phyloP scores from a whole-genome alignment of 2,329 filamentous ascomycete genomes.

The Coleophoma crateriformis region DNA sequence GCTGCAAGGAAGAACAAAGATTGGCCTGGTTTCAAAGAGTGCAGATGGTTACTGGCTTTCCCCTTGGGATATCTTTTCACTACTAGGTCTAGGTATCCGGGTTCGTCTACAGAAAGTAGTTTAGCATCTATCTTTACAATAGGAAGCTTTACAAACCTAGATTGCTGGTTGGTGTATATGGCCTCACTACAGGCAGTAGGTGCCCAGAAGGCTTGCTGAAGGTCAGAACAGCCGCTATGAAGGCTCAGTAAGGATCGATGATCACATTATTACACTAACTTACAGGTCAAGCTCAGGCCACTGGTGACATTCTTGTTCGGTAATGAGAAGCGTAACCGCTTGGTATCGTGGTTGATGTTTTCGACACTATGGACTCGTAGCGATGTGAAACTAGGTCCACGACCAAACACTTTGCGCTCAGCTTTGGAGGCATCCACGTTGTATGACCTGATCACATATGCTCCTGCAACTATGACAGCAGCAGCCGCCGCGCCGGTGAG shows the following conservation, averaged over 20 bases:
- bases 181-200: constrained; percentile 54
- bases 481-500: no score
- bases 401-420: background rate
- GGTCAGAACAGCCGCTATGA: constrained; percentile 48
- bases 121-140: background rate
- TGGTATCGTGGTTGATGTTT: constrained; percentile 52
- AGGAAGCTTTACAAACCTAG: constrained; percentile 2
- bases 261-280: background rate
- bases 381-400: background rate
- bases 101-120: constrained; percentile 35
- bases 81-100: constrained; percentile 56
- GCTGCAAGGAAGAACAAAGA: constrained; percentile 50
- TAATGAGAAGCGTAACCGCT: constrained; percentile 49
- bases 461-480: no score
- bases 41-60: constrained; percentile 59
- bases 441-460: no score
- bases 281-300: constrained; percentile 45
- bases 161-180: constrained; percentile 57
- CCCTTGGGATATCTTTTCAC: constrained; percentile 65
- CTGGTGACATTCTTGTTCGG: constrained; percentile 39
- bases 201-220: constrained; percentile 50
- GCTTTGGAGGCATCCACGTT: no score
- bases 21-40: constrained; percentile 58
- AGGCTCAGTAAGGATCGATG: background rate
- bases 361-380: constrained; percentile 41